Evolutionary conservation across 1,284 basidiomycete genomes (phyloP).

Genomic region (Heterobasidion occidentale): DNA sequence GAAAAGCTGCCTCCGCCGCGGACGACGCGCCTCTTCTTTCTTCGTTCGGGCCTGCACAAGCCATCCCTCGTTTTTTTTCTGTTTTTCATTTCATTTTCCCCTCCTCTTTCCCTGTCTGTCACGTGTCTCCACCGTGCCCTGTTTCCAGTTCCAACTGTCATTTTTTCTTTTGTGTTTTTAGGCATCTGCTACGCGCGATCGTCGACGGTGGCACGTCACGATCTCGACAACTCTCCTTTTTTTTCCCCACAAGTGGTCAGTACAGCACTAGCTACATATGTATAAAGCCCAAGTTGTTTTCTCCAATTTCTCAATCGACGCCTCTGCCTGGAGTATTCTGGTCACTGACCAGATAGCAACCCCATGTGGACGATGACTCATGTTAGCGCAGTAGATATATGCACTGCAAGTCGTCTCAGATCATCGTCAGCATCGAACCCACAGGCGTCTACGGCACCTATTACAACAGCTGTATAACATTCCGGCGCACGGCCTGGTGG

Average conservation of each 20-base stretch:
- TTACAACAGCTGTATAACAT: too few species aligned
- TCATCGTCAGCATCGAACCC: too few species aligned
- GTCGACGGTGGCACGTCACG: not conserved
- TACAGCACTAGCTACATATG: not conserved
- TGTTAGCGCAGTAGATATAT: too few species aligned
- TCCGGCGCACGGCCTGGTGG: too few species aligned
- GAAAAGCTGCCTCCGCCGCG: not conserved
- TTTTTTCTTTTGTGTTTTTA: not conserved
- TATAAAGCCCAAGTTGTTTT: not conserved
- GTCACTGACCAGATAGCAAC: too few species aligned
- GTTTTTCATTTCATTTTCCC: not conserved
- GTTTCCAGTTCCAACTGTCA: not conserved
- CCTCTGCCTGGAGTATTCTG: not conserved
- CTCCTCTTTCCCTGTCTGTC: not conserved
- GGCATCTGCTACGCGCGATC: not conserved
- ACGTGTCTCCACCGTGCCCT: not conserved
- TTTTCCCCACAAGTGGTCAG: not conserved
- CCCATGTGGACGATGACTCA: too few species aligned
- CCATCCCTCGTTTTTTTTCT: not conserved
- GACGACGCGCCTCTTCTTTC: not conserved
- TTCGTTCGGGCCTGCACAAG: not conserved
- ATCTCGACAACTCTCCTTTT: not conserved
- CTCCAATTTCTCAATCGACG: not conserved
- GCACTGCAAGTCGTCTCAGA: too few species aligned
- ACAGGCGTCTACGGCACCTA: too few species aligned